A percentile compares a stretch with the other conserved stretches of the same genome.
Conservation (phyloP, 139 green algal species). For the Diplosphaera chodatii region DNA sequence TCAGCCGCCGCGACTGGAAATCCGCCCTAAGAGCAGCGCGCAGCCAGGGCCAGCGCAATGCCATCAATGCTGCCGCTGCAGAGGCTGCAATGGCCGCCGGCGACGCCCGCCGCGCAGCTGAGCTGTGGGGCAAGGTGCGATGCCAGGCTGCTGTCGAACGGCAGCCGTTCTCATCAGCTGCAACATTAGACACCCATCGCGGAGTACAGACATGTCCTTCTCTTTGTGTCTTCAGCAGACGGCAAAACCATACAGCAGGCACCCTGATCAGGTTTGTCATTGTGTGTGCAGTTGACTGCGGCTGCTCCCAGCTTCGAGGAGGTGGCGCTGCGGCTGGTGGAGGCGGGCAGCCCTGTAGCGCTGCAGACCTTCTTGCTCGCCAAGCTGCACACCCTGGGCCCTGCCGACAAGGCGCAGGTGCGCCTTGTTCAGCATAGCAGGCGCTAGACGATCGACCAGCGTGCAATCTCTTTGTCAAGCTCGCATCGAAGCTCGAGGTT, state of each 20-base stretch:
- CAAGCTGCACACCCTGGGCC: slow-evolving; percentile 49
- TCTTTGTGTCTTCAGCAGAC: slow-evolving; percentile 26
- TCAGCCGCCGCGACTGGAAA: slow-evolving; percentile 50
- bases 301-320: slow-evolving; percentile 76
- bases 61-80: slow-evolving; percentile 45
- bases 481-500: too few relatives aligned
- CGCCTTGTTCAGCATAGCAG: too few relatives aligned
- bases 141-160: too few relatives aligned
- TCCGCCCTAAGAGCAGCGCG: not conserved
- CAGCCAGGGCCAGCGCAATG: slow-evolving; percentile 48
- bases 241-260: slow-evolving; percentile 3
- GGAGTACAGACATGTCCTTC: too few relatives aligned
- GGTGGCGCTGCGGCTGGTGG: slow-evolving; percentile 71
- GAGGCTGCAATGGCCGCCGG: slow-evolving; percentile 39
- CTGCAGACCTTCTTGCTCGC: slow-evolving; percentile 51
- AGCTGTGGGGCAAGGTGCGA: slow-evolving; percentile 53
- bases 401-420: slow-evolving; percentile 39
- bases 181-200: too few relatives aligned
- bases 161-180: too few relatives aligned
- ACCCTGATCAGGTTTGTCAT: not conserved
- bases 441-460: too few relatives aligned
- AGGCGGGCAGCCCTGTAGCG: slow-evolving; percentile 34
- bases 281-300: slow-evolving; percentile 31
- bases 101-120: slow-evolving; percentile 36
- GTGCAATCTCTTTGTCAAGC: too few relatives aligned